Conservation (phyloP, 345 rosid genomes). For the Gossypium australe region DNA sequence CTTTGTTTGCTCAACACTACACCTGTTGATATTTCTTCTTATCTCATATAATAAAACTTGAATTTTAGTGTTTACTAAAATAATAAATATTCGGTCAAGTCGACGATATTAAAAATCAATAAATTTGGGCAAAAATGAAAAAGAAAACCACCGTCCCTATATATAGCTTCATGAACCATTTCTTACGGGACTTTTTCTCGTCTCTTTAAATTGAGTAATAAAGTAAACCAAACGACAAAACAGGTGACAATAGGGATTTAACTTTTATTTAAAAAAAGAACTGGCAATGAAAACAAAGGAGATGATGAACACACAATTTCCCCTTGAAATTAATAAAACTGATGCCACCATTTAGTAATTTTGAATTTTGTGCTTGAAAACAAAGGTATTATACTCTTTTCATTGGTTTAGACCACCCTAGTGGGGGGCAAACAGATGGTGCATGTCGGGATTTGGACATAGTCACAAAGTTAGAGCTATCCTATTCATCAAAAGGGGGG, state of each 20-base stretch:
- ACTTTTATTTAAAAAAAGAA: not conserved
- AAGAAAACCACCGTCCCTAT: not conserved
- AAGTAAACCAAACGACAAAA: not conserved
- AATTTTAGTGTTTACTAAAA: too few relatives aligned
- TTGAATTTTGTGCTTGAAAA: not conserved
- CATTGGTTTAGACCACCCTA: not conserved
- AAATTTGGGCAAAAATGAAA: not conserved
- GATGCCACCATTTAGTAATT: not conserved
- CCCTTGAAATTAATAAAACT: not conserved
- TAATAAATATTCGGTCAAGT: too few relatives aligned
- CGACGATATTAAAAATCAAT: not conserved
- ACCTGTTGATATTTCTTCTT: too few relatives aligned
- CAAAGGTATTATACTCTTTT: not conserved
- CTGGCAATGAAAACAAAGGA: not conserved
- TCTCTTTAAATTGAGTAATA: constrained; percentile 6
- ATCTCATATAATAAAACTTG: too few relatives aligned
- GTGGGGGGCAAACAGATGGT: constrained; percentile 14
- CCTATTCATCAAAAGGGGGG: not conserved
- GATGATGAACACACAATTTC: not conserved
- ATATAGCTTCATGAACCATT: constrained; percentile 5
- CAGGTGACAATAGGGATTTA: not conserved
- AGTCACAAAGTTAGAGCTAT: constrained; percentile 12
- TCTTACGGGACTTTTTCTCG: constrained; percentile 6
- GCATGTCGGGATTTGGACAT: constrained; percentile 25
- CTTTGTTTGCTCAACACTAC: too few relatives aligned